Percentiles rank a stretch among this genome's conserved stretches.
Conservation (phyloP, 2,329 filamentous ascomycete genomes). For the Colletotrichum shisoi region DNA sequence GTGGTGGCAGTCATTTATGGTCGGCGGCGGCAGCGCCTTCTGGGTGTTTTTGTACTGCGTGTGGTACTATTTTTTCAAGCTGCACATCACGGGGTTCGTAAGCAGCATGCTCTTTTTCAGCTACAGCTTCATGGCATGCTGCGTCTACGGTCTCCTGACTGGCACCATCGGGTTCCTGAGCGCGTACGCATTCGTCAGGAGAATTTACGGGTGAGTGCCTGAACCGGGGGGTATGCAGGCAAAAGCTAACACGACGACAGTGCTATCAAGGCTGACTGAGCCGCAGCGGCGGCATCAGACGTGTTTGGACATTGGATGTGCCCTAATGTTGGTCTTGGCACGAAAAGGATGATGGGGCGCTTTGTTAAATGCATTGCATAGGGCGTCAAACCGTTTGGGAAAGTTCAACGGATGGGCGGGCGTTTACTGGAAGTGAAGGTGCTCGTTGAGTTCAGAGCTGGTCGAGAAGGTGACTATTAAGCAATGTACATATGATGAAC, state of each 20-base stretch:
- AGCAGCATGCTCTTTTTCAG: slow-evolving; percentile 84
- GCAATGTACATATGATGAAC: slow-evolving; percentile 33
- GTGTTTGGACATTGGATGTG: slow-evolving; percentile 11
- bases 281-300: neutral
- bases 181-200: slow-evolving; percentile 82
- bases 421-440: slow-evolving; percentile 23
- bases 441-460: neutral
- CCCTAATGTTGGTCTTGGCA: slow-evolving; percentile 15
- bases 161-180: slow-evolving; percentile 86
- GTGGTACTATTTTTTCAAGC: slow-evolving; percentile 83
- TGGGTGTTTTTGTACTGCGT: slow-evolving; percentile 86
- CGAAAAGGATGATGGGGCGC: slow-evolving; percentile 6
- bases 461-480: slow-evolving; percentile 10
- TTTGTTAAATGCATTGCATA: slow-evolving; percentile 31
- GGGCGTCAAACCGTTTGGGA: slow-evolving; percentile 24
- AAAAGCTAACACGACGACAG: slow-evolving; percentile 45
- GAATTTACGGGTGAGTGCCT: slow-evolving; percentile 76
- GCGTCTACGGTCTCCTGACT: slow-evolving; percentile 80
- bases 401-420: slow-evolving; percentile 21
- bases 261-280: slow-evolving; percentile 61
- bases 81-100: slow-evolving; percentile 82
- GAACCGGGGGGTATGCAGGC: neutral
- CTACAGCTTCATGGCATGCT: slow-evolving; percentile 83
- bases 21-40: slow-evolving; percentile 76
- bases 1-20: slow-evolving; percentile 90